Conservation (phyloP, 371 early-diverging fungal species). For the Circinella umbellata region DNA sequence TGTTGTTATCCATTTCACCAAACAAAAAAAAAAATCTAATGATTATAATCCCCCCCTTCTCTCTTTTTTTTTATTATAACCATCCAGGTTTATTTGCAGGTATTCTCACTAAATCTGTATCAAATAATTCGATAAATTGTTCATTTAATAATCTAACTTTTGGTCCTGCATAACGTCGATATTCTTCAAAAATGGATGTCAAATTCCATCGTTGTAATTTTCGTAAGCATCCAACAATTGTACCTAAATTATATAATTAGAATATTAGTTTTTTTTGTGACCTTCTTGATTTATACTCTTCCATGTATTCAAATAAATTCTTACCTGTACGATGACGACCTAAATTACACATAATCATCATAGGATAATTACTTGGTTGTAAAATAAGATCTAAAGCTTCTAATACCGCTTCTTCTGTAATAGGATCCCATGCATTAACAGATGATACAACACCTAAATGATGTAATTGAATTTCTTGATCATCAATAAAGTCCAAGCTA, state of each 20-base stretch:
- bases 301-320: no score
- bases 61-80: no score
- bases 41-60: no score
- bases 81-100: conserved; percentile 82
- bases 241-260: conserved; percentile 56
- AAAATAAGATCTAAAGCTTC: conserved; percentile 89
- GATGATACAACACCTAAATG: conserved; percentile 82
- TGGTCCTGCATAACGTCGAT: conserved; percentile 94
- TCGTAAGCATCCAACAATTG: conserved; percentile 95
- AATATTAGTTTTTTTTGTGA: no score
- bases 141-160: conserved; percentile 94
- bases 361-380: conserved; percentile 88
- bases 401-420: conserved; percentile 94
- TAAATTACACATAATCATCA: conserved; percentile 97
- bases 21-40: no score
- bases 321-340: conserved; percentile 95
- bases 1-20: background rate
- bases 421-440: conserved; percentile 94
- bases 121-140: conserved; percentile 95
- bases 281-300: no score
- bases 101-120: conserved; percentile 90
- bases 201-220: conserved; percentile 97
- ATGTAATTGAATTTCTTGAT: conserved; percentile 92
- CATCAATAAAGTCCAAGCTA: conserved; percentile 94
- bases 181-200: conserved; percentile 97